phyloP scores from a whole-genome alignment of 441 rosid species.

The Aquilaria agallochum region DNA sequence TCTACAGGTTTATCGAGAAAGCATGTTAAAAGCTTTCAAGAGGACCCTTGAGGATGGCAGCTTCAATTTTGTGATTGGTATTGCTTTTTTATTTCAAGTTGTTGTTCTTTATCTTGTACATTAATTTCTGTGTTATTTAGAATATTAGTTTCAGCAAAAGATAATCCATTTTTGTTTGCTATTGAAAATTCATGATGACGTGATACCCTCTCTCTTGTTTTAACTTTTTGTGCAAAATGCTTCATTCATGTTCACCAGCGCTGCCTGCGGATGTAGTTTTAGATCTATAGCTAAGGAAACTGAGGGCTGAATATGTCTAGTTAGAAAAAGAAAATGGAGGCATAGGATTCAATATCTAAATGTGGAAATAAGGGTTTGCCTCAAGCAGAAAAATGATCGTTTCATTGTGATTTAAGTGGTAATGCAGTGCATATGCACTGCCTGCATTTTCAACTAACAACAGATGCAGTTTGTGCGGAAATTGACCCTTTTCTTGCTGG shows the following conservation, averaged over 20 bases:
- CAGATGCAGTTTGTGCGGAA: constrained; percentile 98
- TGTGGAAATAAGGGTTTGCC: constrained; percentile 21
- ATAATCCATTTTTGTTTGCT: constrained; percentile 25
- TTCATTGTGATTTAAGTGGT: constrained; percentile 70
- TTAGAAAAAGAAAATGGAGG: constrained; percentile 2
- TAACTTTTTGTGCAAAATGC: constrained; percentile 19
- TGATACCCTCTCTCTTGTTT: constrained; percentile 23
- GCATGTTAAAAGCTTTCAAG: constrained; percentile 94
- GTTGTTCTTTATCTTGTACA: constrained; percentile 16
- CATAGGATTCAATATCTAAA: constrained; percentile 25
- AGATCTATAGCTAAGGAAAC: constrained; percentile 21
- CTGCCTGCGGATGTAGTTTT: too few relatives aligned
- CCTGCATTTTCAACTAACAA: constrained; percentile 80
- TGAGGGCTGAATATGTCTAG: constrained; percentile 15
- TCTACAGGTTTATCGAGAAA: constrained; percentile 75
- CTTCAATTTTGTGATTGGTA: constrained; percentile 87
- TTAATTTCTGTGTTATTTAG: constrained; percentile 5
- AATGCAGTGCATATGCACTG: constrained; percentile 81
- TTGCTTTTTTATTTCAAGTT: constrained; percentile 21
- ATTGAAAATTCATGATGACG: constrained; percentile 16
- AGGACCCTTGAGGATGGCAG: constrained; percentile 89
- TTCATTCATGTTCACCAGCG: too few relatives aligned
- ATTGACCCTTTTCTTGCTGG: constrained; percentile 97
- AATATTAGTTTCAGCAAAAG: constrained; percentile 19
- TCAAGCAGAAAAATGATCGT: constrained; percentile 36